Evolutionary conservation across 768 basidiomycete species (phyloP).

Genomic region (Calvatia gigantea): DNA sequence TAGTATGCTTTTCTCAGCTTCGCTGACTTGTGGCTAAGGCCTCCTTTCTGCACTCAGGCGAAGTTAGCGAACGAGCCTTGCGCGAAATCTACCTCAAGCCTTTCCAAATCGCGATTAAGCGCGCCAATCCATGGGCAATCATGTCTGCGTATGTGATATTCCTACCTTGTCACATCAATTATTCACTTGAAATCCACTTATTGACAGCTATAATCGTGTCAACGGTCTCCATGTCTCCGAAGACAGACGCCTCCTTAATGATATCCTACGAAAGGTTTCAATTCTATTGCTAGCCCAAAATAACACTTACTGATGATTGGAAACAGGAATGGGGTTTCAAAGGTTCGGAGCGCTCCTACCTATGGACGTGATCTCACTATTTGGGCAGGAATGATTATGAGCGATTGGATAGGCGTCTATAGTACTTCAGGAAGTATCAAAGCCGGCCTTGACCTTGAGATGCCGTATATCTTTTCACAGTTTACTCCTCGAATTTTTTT

Average conservation of each 20-base stretch:
- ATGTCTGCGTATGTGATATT: constrained; percentile 48
- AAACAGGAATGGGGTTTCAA: constrained; percentile 59
- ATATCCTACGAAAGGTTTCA: constrained; percentile 46
- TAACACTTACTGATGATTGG: not conserved
- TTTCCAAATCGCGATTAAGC: constrained; percentile 55
- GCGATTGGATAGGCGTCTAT: constrained; percentile 54
- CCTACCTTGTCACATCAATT: not conserved
- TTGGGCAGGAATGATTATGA: constrained; percentile 48
- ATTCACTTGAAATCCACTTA: not conserved
- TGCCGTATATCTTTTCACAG: constrained; percentile 37
- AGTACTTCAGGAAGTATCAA: constrained; percentile 48
- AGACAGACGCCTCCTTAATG: constrained; percentile 42
- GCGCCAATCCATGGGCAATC: constrained; percentile 53
- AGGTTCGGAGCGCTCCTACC: constrained; percentile 24
- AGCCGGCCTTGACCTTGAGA: constrained; percentile 63
- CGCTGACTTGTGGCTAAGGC: not conserved
- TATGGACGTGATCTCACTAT: not conserved
- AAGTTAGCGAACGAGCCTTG: constrained; percentile 53
- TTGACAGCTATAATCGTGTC: constrained; percentile 50
- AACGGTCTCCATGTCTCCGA: constrained; percentile 62
- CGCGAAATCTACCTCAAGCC: constrained; percentile 66
- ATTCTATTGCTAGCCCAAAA: not conserved
- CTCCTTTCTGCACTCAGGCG: constrained; percentile 26
- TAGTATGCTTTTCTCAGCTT: constrained; percentile 11
- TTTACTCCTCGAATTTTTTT: constrained; percentile 25